Conservation (phyloP, 2,329 filamentous ascomycete genomes). For the Penicillium sp. region DNA sequence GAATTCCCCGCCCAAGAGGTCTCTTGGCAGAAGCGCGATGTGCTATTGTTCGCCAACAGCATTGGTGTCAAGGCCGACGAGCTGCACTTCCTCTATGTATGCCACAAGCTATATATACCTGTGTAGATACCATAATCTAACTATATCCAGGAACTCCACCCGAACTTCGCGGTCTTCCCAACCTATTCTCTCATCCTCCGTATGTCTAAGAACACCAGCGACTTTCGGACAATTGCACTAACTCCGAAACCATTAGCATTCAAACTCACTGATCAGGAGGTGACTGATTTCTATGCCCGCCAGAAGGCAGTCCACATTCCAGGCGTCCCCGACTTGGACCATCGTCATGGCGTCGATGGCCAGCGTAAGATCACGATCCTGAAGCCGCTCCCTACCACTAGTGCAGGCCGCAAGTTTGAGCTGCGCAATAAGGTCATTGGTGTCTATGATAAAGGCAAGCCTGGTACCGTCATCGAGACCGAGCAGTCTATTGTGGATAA, state of each 20-base stretch:
- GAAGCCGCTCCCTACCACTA: conserved; percentile 64
- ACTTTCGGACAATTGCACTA: conserved; percentile 25
- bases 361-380: conserved; percentile 71
- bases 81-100: conserved; percentile 83
- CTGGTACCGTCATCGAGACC: conserved; percentile 71
- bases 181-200: conserved; percentile 76
- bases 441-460: conserved; percentile 82
- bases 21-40: conserved; percentile 79
- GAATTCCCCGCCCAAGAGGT: conserved; percentile 69
- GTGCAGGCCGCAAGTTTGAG: conserved; percentile 65
- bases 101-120: conserved; percentile 19
- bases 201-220: conserved; percentile 34
- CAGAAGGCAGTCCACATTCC: conserved; percentile 61
- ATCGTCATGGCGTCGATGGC: conserved; percentile 67
- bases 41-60: conserved; percentile 79
- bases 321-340: conserved; percentile 66
- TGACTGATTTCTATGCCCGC: conserved; percentile 73
- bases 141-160: conserved; percentile 64
- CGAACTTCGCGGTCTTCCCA: conserved; percentile 77
- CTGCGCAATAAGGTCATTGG: conserved; percentile 68
- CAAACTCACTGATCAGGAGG: conserved; percentile 66
- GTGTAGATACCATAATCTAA: not conserved
- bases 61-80: conserved; percentile 79
- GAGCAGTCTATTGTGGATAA: conserved; percentile 69
- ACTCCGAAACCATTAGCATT: conserved; percentile 48